Conservation (phyloP, 2,329 filamentous ascomycete species). For the Pseudogymnoascus sp. region DNA sequence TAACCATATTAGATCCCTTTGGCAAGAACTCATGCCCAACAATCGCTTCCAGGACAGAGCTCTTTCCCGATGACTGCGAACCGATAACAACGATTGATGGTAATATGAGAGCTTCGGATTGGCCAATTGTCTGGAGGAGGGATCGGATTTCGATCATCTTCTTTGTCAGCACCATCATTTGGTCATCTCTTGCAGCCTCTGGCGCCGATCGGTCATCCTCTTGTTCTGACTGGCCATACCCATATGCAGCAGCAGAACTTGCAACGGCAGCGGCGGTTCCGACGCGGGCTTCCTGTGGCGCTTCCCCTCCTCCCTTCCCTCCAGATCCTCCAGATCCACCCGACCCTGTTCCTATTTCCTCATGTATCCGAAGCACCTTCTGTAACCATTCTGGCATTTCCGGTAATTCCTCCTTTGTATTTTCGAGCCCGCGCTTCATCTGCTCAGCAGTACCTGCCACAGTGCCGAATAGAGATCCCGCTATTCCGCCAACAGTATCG, state of each 20-base stretch:
- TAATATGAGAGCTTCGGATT: constrained; percentile 78
- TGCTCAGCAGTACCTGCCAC: constrained; percentile 70
- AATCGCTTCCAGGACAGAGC: constrained; percentile 91
- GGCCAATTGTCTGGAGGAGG: constrained; percentile 83
- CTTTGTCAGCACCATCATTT: constrained; percentile 98
- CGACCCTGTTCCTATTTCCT: constrained; percentile 43
- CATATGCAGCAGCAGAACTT: constrained; percentile 70
- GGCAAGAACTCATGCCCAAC: constrained; percentile 97
- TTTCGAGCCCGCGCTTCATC: constrained; percentile 72
- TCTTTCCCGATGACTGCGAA: constrained; percentile 96
- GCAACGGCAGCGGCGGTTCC: constrained; percentile 57
- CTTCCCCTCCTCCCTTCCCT: constrained; percentile 33
- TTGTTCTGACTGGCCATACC: constrained; percentile 61
- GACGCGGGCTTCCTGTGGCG: constrained; percentile 50
- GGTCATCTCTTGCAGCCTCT: constrained; percentile 75
- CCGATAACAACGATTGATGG: constrained; percentile 99
- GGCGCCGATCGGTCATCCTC: constrained; percentile 55
- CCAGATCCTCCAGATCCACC: constrained; percentile 39
- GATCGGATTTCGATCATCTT: constrained; percentile 99
- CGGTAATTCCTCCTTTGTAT: constrained; percentile 67
- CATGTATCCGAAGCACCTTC: constrained; percentile 56
- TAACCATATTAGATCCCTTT: constrained; percentile 99
- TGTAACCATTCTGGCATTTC: constrained; percentile 68
- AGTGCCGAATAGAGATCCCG: constrained; percentile 61
- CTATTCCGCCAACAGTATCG: constrained; percentile 62